Evolutionary conservation across 179 eudicot genomes (phyloP).

Genomic region (Spergularia azorica): DNA sequence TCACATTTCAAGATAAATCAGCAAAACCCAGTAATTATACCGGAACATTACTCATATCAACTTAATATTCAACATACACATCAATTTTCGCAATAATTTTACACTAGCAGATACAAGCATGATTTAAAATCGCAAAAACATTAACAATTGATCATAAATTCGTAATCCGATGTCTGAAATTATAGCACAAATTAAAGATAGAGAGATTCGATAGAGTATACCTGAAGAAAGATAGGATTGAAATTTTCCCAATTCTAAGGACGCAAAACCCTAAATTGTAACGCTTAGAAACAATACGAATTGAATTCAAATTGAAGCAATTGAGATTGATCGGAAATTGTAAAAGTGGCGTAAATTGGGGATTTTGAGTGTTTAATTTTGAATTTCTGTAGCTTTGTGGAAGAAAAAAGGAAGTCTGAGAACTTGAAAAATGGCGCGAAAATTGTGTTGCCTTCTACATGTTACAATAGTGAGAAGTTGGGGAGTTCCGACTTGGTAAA

Average conservation of each 20-base stretch:
- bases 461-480: no score
- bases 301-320: neutral
- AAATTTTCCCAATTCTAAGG: neutral
- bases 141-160: neutral
- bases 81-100: no score
- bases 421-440: conserved; percentile 12
- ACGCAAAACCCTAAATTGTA: neutral
- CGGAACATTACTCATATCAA: no score
- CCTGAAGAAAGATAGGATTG: neutral
- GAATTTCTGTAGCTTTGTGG: no score
- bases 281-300: neutral
- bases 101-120: no score
- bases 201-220: neutral
- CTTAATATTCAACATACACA: no score
- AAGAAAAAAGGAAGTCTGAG: neutral
- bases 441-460: neutral
- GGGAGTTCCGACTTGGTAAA: no score
- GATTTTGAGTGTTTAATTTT: neutral
- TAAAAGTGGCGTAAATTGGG: neutral
- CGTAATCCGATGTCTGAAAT: neutral
- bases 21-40: no score
- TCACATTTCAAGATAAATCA: no score
- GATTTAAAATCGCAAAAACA: neutral
- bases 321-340: neutral
- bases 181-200: neutral